Percentiles rank a stretch among this genome's conserved stretches.
These are phyloP conservation scores for Neonectria hederae DNA, from an alignment of 2,329 filamentous ascomycete genomes.

Conservation along the genomic window DNA sequence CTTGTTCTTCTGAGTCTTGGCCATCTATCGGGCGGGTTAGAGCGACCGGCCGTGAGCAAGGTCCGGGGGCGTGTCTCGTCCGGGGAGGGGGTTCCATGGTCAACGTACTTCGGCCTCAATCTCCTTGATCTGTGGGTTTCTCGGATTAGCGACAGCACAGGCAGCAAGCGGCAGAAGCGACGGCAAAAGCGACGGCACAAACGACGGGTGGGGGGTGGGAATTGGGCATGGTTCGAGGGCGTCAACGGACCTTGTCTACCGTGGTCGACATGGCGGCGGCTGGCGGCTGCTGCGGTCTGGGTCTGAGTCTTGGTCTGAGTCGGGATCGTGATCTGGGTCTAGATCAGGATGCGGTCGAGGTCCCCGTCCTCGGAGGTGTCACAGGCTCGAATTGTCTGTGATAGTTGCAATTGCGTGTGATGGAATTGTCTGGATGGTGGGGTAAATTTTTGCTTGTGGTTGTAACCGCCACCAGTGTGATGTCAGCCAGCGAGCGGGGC, in stretches of 20 bases:
- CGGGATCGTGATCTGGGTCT: conserved; percentile 14
- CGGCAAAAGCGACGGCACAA: conserved; percentile 12
- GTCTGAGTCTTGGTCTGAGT: neutral
- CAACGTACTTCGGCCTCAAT: conserved; percentile 88
- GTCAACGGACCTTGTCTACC: conserved; percentile 82
- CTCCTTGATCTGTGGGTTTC: conserved; percentile 80
- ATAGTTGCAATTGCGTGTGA: conserved; percentile 39
- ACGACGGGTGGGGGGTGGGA: conserved; percentile 7
- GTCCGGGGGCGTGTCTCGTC: conserved; percentile 18
- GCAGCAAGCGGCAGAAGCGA: neutral
- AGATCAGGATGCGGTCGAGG: conserved; percentile 20
- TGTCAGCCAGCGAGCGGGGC: conserved; percentile 42
- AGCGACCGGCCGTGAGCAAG: conserved; percentile 23
- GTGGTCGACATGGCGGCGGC: conserved; percentile 86
- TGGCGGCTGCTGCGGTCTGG: conserved; percentile 24
- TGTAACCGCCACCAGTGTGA: conserved; percentile 40
- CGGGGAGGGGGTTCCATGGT: conserved; percentile 15
- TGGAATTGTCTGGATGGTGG: conserved; percentile 47
- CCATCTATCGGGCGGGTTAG: conserved; percentile 71
- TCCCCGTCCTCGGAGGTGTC: conserved; percentile 12
- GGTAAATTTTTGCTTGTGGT: conserved; percentile 50
- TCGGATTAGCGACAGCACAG: conserved; percentile 46
- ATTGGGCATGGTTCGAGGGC: conserved; percentile 1
- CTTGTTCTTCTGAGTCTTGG: conserved; percentile 97
- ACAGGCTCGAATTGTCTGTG: conserved; percentile 28